Base-by-base conservation (phyloP, 805 yeast genomes). In the Cyberlindnera saturnus region DNA sequence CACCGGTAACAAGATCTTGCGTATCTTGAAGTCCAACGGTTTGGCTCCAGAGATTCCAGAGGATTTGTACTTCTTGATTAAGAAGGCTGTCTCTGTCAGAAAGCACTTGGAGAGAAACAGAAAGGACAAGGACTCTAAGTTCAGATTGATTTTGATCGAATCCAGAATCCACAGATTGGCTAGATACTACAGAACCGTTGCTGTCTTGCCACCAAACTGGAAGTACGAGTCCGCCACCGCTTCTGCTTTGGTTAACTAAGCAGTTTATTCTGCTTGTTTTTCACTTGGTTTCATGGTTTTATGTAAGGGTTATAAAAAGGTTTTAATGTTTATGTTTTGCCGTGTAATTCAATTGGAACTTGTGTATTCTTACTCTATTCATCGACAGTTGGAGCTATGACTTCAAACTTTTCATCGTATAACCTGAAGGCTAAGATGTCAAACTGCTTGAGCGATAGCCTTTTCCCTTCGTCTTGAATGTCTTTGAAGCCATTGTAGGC, bases 161-260 rank as follows among this genome's bases (percentile, higher is more conserved):
- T 91, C 98, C 59, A 90, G 99, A 89, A 93, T 93, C 81, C 99
- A 93, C 96, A 91, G 99, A 85, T 86, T 93, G 72, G 96, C 99
- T 64, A 87, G 99, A 81, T 93, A 93, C 95, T 93, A 93, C 96
- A 91, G 96, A 88, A 87, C 96, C 66, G 96, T 88, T 66, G 80
- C 96, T 69, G 98, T 93, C 66, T 84, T 93, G 70, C 99, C 99
- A 66, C 98, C 99, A 73, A 90, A 86, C 93, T 93, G 99, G 99
- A 93, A 93, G 81, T 93, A 86, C 95, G 99, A 93, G 82, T 91
- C 99, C 63, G 96, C 99, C 71, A 93, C 99, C 70, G 99, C 99
- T 70, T 93, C 99, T 67, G 95, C 99, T 75, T 83, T 93, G 76
- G 99, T 93, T 69, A 91, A 91, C 86, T 93, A 89, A 76, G 69